A percentile compares a stretch with the other conserved stretches of the same genome.
Conservation (phyloP, 1,284 basidiomycete genomes). For the Ceratobasidium sp. region DNA sequence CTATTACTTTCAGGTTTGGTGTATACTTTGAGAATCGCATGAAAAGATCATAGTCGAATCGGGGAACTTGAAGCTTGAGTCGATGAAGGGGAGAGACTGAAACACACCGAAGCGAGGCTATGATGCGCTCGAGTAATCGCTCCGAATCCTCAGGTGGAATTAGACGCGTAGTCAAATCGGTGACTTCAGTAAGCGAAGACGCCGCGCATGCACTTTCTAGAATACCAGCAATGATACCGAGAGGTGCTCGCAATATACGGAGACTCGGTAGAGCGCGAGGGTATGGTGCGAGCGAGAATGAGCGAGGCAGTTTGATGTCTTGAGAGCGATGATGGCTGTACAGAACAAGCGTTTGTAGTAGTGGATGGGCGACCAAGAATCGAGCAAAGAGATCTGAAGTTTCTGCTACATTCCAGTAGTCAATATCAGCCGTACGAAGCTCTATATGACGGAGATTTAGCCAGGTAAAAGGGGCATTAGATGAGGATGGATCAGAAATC, state of each 20-base stretch:
- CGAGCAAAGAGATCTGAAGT: neutral
- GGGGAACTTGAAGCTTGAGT: neutral
- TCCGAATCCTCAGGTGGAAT: neutral
- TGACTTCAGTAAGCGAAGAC: neutral
- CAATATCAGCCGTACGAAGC: neutral
- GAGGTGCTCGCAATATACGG: neutral
- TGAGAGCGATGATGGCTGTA: neutral
- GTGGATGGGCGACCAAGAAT: constrained; percentile 10
- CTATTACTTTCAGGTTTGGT: neutral
- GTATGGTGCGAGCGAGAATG: constrained; percentile 12
- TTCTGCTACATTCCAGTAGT: neutral
- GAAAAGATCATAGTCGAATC: neutral
- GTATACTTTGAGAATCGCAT: neutral
- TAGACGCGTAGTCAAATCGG: neutral
- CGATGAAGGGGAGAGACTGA: neutral
- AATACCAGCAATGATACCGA: neutral
- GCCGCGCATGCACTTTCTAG: neutral
- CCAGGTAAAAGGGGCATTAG: constrained; percentile 4
- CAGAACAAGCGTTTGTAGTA: neutral
- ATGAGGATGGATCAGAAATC: too few relatives aligned
- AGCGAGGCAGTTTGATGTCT: neutral
- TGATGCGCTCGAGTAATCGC: neutral
- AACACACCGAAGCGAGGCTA: neutral
- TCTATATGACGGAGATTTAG: constrained; percentile 13
- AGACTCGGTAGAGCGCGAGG: neutral